A percentile compares a stretch with the other conserved stretches of the same genome.
Evolutionary conservation across 495 filamentous ascomycete genomes (phyloP).

Genomic region (Talaromyces stipitatus): DNA sequence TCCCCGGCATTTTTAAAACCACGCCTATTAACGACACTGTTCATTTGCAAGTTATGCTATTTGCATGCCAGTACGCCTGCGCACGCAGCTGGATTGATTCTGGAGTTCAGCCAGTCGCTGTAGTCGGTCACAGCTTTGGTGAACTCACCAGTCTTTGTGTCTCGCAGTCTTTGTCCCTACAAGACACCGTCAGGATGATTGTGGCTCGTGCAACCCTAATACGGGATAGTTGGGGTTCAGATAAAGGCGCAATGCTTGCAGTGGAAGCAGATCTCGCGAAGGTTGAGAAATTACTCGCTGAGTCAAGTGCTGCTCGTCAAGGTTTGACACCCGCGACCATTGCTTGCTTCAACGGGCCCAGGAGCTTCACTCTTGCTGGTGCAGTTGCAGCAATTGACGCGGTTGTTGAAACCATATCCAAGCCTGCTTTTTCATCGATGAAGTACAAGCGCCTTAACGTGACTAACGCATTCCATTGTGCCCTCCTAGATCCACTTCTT

Average conservation of each 20-base stretch:
- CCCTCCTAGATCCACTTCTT: constrained; percentile 32
- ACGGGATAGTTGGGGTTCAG: constrained; percentile 34
- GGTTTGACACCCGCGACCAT: constrained; percentile 14
- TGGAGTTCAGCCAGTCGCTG: constrained; percentile 23
- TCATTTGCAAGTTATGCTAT: constrained; percentile 35
- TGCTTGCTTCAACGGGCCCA: constrained; percentile 43
- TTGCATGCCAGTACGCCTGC: constrained; percentile 41
- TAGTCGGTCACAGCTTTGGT: constrained; percentile 48
- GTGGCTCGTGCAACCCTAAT: constrained; percentile 37
- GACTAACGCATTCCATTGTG: constrained; percentile 47
- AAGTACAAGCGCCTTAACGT: constrained; percentile 34
- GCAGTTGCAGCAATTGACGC: constrained; percentile 24
- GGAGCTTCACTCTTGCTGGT: constrained; percentile 39
- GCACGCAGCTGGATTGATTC: constrained; percentile 41
- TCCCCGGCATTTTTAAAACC: constrained; percentile 38
- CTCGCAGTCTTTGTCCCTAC: constrained; percentile 24
- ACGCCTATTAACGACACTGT: constrained; percentile 28
- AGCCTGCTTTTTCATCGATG: constrained; percentile 12
- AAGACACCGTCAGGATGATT: constrained; percentile 34
- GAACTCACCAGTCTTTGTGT: constrained; percentile 37
- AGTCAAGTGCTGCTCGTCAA: constrained; percentile 8
- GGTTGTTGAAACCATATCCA: constrained; percentile 8
- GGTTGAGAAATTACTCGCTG: constrained; percentile 11
- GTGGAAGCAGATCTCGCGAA: constrained; percentile 26
- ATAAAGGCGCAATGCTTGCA: constrained; percentile 44